These are phyloP conservation scores for Anethum foeniculum DNA, from an alignment of 140 eudicot genomes.

Conservation along the genomic window DNA sequence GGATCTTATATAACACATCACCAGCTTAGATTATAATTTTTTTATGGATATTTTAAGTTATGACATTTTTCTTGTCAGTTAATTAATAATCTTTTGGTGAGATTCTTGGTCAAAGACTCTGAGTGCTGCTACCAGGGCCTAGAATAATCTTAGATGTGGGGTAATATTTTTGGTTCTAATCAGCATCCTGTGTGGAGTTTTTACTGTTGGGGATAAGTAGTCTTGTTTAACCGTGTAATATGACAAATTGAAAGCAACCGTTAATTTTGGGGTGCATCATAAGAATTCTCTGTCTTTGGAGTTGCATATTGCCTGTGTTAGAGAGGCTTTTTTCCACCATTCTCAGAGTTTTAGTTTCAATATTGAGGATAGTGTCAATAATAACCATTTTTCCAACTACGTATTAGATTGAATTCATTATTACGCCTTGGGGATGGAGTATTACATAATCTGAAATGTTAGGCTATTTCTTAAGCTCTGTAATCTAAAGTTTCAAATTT, in stretches of 20 bases:
- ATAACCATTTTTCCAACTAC: neutral
- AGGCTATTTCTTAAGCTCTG: neutral
- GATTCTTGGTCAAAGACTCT: no score
- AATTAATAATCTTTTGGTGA: neutral
- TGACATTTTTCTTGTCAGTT: neutral
- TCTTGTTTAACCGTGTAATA: neutral
- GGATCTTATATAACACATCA: neutral
- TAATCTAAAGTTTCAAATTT: neutral
- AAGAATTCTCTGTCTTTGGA: neutral
- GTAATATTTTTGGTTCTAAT: neutral
- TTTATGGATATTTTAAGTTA: no score
- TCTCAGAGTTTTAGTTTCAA: neutral
- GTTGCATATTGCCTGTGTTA: neutral
- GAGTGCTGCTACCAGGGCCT: neutral
- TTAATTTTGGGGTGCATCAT: neutral
- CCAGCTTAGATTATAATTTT: neutral
- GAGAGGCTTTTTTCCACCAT: neutral
- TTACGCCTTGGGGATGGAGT: neutral
- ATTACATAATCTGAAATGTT: neutral
- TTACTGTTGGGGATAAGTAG: neutral
- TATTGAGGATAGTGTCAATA: neutral
- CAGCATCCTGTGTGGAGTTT: neutral
- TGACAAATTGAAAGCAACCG: neutral
- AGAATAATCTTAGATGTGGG: neutral
- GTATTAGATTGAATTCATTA: neutral